Evolutionary conservation across 371 early-diverging fungal genomes (phyloP).

Genomic region (Mycotypha africana): DNA sequence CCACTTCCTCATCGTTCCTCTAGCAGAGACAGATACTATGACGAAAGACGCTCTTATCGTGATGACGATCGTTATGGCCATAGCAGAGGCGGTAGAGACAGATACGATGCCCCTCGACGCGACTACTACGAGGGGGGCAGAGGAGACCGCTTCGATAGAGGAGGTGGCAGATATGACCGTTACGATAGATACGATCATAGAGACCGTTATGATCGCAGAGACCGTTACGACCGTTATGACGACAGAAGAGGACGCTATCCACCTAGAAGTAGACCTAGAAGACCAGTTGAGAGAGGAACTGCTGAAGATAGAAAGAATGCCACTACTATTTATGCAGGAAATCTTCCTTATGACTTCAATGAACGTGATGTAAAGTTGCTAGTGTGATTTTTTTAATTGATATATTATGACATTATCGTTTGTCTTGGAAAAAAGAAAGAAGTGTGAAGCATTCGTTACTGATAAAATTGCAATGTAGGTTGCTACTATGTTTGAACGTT

Average conservation of each 20-base stretch:
- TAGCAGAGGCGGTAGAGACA: constrained; percentile 21
- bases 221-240: constrained; percentile 27
- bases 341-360: constrained; percentile 71
- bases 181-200: constrained; percentile 15
- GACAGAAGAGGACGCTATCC: constrained; percentile 36
- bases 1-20: constrained; percentile 45
- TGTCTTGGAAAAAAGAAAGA: no score
- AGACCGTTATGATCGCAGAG: constrained; percentile 29
- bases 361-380: constrained; percentile 55
- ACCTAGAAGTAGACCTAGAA: constrained; percentile 48
- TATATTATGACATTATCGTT: not conserved
- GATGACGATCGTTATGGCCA: constrained; percentile 28
- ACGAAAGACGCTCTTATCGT: constrained; percentile 19
- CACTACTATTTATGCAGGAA: constrained; percentile 71
- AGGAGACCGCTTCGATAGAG: constrained; percentile 30
- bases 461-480: no score
- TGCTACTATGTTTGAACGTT: constrained; percentile 67
- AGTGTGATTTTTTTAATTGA: not conserved
- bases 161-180: constrained; percentile 24
- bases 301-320: constrained; percentile 62
- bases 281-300: constrained; percentile 62
- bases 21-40: constrained; percentile 15
- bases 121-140: constrained; percentile 14
- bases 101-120: constrained; percentile 32
- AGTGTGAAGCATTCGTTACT: no score